A percentile compares a stretch with the other conserved stretches of the same genome.
phyloP scores from a whole-genome alignment of 768 basidiomycete species.

The Boletus edulis region DNA sequence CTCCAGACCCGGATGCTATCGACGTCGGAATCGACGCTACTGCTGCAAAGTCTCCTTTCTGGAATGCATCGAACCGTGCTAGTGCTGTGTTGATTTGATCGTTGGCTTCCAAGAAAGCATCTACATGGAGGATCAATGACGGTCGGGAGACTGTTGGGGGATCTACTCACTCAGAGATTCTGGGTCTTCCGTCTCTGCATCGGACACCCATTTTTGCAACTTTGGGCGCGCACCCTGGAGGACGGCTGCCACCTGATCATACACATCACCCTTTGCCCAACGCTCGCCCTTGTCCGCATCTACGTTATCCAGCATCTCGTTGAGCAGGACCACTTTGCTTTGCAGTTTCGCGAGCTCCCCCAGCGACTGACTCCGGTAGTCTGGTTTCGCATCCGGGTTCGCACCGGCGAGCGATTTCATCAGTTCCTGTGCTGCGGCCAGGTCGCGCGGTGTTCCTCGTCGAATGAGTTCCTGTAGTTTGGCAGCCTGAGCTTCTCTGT shows the following conservation, averaged over 20 bases:
- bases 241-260: conserved; percentile 91
- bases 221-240: conserved; percentile 83
- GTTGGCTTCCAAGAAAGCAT: conserved; percentile 93
- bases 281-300: conserved; percentile 67
- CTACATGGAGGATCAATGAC: conserved; percentile 37
- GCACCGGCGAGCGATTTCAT: conserved; percentile 97
- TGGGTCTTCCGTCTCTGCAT: conserved; percentile 85
- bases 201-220: conserved; percentile 97
- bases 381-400: conserved; percentile 90
- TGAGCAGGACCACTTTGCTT: conserved; percentile 91
- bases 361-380: conserved; percentile 88
- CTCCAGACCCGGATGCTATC: conserved; percentile 35
- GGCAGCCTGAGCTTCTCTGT: conserved; percentile 90
- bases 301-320: conserved; percentile 96
- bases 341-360: conserved; percentile 93
- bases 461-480: conserved; percentile 99
- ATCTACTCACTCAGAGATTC: conserved; percentile 75
- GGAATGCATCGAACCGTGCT: conserved; percentile 89
- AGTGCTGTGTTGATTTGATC: conserved; percentile 96
- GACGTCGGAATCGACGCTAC: conserved; percentile 68
- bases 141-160: background rate
- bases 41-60: conserved; percentile 82
- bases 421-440: conserved; percentile 92
- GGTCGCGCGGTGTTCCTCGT: conserved; percentile 91
- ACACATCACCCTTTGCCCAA: conserved; percentile 88